Evolutionary conservation across 1,284 basidiomycete genomes (phyloP).

Genomic region (Macrocybe sp.): DNA sequence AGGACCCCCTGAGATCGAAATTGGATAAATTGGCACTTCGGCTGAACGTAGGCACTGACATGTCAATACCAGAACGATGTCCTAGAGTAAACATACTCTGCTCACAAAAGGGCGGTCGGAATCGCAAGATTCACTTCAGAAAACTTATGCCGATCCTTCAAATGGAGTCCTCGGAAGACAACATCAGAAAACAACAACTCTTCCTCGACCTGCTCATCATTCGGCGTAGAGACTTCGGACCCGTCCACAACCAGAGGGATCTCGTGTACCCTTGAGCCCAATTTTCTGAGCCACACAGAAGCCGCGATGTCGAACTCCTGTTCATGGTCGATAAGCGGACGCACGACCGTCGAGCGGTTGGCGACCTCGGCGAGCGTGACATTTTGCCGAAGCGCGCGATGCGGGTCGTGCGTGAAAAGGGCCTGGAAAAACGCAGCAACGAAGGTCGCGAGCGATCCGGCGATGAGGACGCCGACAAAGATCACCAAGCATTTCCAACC

Average conservation of each 20-base stretch:
- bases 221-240: not conserved
- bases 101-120: slow-evolving; percentile 28
- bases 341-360: slow-evolving; percentile 21
- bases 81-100: not conserved
- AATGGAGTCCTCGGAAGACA: slow-evolving; percentile 23
- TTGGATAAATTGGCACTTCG: slow-evolving; percentile 18
- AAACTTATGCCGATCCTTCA: slow-evolving; percentile 21
- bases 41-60: slow-evolving; percentile 7
- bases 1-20: slow-evolving; percentile 27
- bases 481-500: slow-evolving; percentile 15
- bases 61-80: not conserved
- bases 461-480: slow-evolving; percentile 2
- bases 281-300: slow-evolving; percentile 25
- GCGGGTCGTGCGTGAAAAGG: slow-evolving; percentile 10
- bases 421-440: slow-evolving; percentile 5
- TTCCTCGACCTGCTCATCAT: slow-evolving; percentile 10
- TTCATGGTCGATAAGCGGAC: slow-evolving; percentile 24
- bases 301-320: slow-evolving; percentile 28
- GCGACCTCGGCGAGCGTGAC: slow-evolving; percentile 15
- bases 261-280: not conserved
- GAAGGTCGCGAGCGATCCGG: slow-evolving; percentile 3
- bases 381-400: slow-evolving; percentile 17
- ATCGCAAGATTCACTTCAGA: slow-evolving; percentile 21
- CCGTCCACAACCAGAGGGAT: not conserved
- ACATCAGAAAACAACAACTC: slow-evolving; percentile 24